Base-by-base conservation (phyloP, 768 basidiomycete genomes). In the Daedalea quercina region DNA sequence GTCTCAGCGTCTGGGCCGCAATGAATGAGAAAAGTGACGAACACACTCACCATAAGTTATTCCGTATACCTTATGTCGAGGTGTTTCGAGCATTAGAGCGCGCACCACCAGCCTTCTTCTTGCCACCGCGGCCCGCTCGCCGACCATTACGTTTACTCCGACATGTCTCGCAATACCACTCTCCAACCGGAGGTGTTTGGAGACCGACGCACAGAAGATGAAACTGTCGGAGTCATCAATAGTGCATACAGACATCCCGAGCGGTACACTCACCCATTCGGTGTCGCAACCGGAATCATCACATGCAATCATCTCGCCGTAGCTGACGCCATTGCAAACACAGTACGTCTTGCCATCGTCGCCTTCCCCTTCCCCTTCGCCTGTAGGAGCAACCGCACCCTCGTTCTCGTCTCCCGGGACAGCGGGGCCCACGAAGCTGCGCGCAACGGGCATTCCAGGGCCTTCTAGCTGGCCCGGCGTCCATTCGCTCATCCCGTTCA, bases 221-320 rank as follows among this genome's bases (percentile, higher is more conserved):
- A 75, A 91, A 93, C 90, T 93, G 60, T 34, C 46, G 50, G 6
- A 31, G 11, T 31, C 28, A 31, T 31, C 28, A 31, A 11, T 15
- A 40, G 17, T 3, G n/a, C 54, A 49, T 47, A n/a, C 17, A 26
- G 23, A 37, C 23, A 44, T 50, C 50, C 43, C 35, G 58, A 50
- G 33, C 50, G 45, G 48, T 44, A 59, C 7, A 84, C 89, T 65
- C 60, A 94, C 93, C 93, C 93, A 96, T 85, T 94, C 92, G 53
- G 76, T 75, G 60, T 85, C 82, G 70, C 93, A 95, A 43, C 76
- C 74, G 17, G 74, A 71, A 61, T 85, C 89, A 66, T 96, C 93
- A 66, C 93, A 96, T 22, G 85, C 93, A 60, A 96, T 90, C 93
- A 96, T 95, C 71, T 94, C 87, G 34, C 94, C 94, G 60, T 86